Evolutionary conservation across 1,139 yeast genomes (phyloP), one percentile per base, ranked within the genome.

Genomic region (Spathaspora sp.): DNA sequence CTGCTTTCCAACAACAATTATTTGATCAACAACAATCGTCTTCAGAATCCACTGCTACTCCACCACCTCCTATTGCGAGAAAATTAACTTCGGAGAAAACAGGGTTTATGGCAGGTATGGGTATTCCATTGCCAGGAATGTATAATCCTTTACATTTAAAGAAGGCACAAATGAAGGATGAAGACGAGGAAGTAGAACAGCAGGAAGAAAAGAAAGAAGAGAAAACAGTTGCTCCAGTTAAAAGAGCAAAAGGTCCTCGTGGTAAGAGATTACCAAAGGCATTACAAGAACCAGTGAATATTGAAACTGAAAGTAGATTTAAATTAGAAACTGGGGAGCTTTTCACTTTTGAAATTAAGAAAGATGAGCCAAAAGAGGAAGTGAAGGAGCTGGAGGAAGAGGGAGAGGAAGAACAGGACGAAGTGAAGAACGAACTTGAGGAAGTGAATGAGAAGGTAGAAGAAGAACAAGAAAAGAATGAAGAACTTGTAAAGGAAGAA

Each of bases 201-300:
- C 53, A 43, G 31, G 31, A 11, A 10, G 31, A 27, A 27, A 27
- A 11, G 2, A n/a, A 11, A 27, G 31, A 39, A 7, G 38, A 33
- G 13, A 47, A 39, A 16, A 17, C 29, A 49, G 66, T 75, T 39
- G 16, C 52, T 24, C 38, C 54, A 33, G 48, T 58, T 1, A 60
- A 67, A 25, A 76, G 96, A 54, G 84, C 84, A 0, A 81, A 71
- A 54, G 96, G 96, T 0, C 96, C 96, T 23, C 76, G 78, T 51
- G 91, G 93, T 0, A 81, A 95, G 50, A 81, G 84, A 54, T 70
- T 89, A 43, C 97, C 97, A 1, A 78, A 78, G 48, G 64, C 70
- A n/a, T 76, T 82, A 17, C 70, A 72, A 37, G 76, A 78, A 11
- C 77, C 80, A 2, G 71, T 76, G 0, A 60, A 55, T 17, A 69